A percentile compares a stretch with the other conserved stretches of the same genome.
Evolutionary conservation across 2,329 filamentous ascomycete species (phyloP).

Genomic region (Phialophora tarda): DNA sequence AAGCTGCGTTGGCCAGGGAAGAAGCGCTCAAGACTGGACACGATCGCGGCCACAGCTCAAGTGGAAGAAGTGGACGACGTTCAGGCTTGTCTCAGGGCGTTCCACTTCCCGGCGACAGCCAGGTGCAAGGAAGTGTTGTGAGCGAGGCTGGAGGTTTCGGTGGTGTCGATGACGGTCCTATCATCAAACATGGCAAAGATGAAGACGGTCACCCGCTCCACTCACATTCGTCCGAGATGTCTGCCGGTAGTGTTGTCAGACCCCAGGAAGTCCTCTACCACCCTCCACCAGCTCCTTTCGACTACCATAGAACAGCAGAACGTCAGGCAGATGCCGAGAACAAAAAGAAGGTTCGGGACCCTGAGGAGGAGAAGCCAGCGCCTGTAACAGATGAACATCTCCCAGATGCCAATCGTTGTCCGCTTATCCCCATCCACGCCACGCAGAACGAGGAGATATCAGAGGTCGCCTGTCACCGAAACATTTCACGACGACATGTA

Average conservation of each 20-base stretch:
- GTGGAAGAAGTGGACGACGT: slow-evolving; percentile 43
- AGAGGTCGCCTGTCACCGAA: slow-evolving; percentile 56
- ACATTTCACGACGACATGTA: slow-evolving; percentile 67
- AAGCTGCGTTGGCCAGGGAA: slow-evolving; percentile 52
- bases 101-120: slow-evolving; percentile 50
- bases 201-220: slow-evolving; percentile 24
- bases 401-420: slow-evolving; percentile 38
- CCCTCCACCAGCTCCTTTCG: slow-evolving; percentile 37
- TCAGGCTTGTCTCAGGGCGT: slow-evolving; percentile 54
- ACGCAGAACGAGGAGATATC: slow-evolving; percentile 50
- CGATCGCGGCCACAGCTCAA: slow-evolving; percentile 50
- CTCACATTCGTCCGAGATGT: slow-evolving; percentile 37
- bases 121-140: slow-evolving; percentile 57
- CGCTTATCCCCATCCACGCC: slow-evolving; percentile 63
- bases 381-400: slow-evolving; percentile 41
- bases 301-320: slow-evolving; percentile 37
- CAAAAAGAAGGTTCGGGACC: slow-evolving; percentile 20
- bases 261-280: slow-evolving; percentile 39
- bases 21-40: slow-evolving; percentile 48
- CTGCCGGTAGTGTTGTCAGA: slow-evolving; percentile 38
- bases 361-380: slow-evolving; percentile 38
- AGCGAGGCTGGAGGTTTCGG: slow-evolving; percentile 61
- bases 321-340: slow-evolving; percentile 35
- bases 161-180: slow-evolving; percentile 37
- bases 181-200: slow-evolving; percentile 27